These are phyloP conservation scores for Xylaria flabelliformis DNA, from an alignment of 495 filamentous ascomycete species.

Conservation along the genomic window DNA sequence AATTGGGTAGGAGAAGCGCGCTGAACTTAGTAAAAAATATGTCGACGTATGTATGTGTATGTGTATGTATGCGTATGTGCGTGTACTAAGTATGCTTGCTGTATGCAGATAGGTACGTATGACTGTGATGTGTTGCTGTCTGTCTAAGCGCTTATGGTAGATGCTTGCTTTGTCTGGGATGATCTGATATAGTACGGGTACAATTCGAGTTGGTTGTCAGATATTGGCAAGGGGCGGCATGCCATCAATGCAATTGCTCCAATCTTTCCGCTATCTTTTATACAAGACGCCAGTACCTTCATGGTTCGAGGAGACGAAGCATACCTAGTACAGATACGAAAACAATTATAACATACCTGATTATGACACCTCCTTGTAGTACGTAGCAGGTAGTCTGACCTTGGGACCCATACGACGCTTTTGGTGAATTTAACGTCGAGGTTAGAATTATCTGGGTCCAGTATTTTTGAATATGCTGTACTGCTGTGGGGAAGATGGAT, in stretches of 20 bases:
- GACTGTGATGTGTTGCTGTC: slow-evolving; percentile 1
- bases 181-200: not conserved
- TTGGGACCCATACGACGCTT: not conserved
- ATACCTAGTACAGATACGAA: not conserved
- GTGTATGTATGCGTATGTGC: not conserved
- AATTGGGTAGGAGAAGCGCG: slow-evolving; percentile 5
- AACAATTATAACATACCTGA: not conserved
- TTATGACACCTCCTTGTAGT: not conserved
- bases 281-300: not conserved
- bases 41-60: not conserved
- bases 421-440: not conserved
- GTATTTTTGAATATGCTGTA: not conserved
- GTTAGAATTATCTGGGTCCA: not conserved
- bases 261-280: not conserved
- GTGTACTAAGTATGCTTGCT: not conserved
- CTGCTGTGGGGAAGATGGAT: slow-evolving; percentile 8
- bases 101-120: not conserved
- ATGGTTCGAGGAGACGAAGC: not conserved
- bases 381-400: not conserved
- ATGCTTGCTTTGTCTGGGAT: not conserved
- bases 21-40: not conserved
- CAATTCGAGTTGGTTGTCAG: not conserved
- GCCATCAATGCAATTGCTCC: slow-evolving; percentile 12
- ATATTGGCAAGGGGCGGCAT: slow-evolving; percentile 15
- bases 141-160: slow-evolving; percentile 19